phyloP scores from a whole-genome alignment of 2,329 filamentous ascomycete species.

The Ophiocordyceps sinensis region DNA sequence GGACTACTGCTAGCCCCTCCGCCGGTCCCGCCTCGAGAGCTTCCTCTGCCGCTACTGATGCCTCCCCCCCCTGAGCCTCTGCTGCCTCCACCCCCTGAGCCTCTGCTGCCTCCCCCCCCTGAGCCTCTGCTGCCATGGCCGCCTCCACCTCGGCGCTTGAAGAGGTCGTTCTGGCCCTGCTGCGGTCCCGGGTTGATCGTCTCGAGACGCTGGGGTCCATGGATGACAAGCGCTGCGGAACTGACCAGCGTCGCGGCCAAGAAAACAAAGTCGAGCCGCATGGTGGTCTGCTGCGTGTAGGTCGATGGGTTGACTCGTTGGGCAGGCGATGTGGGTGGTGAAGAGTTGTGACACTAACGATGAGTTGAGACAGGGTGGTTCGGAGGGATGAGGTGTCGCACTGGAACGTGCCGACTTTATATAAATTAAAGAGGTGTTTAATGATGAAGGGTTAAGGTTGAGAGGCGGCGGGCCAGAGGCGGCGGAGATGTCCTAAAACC shows the following conservation, averaged over 20 bases:
- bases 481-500: too few relatives aligned
- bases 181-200: slow-evolving; percentile 9
- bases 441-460: too few relatives aligned
- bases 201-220: slow-evolving; percentile 9
- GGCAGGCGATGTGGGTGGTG: too few relatives aligned
- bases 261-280: not conserved
- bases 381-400: too few relatives aligned
- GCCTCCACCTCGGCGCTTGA: slow-evolving; percentile 47
- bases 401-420: too few relatives aligned
- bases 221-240: slow-evolving; percentile 3
- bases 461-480: too few relatives aligned
- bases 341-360: too few relatives aligned
- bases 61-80: slow-evolving; percentile 31
- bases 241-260: slow-evolving; percentile 1
- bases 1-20: too few relatives aligned
- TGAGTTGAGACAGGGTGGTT: too few relatives aligned
- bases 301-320: too few relatives aligned
- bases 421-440: too few relatives aligned
- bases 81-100: slow-evolving; percentile 40
- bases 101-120: slow-evolving; percentile 40
- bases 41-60: slow-evolving; percentile 2
- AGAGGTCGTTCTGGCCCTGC: slow-evolving; percentile 29
- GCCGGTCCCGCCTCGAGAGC: not conserved
- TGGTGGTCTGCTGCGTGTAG: not conserved
- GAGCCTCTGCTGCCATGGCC: slow-evolving; percentile 40